Percentiles rank a stretch among this genome's conserved stretches.
Evolutionary conservation across 306 rosid genomes (phyloP).

Genomic region (Glycine soja): DNA sequence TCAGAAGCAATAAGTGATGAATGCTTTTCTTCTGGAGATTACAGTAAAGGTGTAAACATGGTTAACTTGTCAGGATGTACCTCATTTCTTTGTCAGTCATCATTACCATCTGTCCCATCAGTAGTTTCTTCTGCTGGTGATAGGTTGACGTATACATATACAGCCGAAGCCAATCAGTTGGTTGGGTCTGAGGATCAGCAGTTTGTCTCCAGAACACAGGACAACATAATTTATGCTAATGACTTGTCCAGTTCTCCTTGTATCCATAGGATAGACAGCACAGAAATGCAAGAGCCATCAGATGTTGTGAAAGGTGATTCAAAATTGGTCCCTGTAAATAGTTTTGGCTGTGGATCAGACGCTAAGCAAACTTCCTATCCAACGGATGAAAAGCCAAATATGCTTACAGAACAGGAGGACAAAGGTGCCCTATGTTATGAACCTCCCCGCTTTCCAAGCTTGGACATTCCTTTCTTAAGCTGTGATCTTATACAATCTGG

Average conservation of each 20-base stretch:
- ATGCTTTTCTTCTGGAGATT: constrained; percentile 61
- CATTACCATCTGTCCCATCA: constrained; percentile 51
- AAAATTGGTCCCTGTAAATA: constrained; percentile 76
- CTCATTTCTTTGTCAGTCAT: constrained; percentile 60
- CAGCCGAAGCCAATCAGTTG: constrained; percentile 60
- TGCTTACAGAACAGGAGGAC: constrained; percentile 61
- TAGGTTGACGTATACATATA: constrained; percentile 49
- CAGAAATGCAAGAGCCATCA: constrained; percentile 58
- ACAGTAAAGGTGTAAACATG: constrained; percentile 46
- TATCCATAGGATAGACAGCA: constrained; percentile 41
- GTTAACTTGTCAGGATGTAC: constrained; percentile 58
- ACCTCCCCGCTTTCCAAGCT: constrained; percentile 95
- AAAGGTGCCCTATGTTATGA: constrained; percentile 82
- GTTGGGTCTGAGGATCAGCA: constrained; percentile 64
- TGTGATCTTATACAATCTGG: constrained; percentile 92
- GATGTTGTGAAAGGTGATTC: constrained; percentile 58
- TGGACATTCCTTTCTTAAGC: constrained; percentile 92
- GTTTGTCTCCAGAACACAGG: constrained; percentile 57
- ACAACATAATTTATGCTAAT: constrained; percentile 62
- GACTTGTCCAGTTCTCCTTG: constrained; percentile 63
- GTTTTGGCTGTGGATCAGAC: constrained; percentile 62
- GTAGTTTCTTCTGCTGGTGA: constrained; percentile 62
- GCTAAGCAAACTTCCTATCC: constrained; percentile 53
- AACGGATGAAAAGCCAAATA: constrained; percentile 52
- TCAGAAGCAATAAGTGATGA: constrained; percentile 66